Evolutionary conservation across 768 basidiomycete species (phyloP), one percentile per base, ranked within the genome.

Genomic region (Atractiella rhizophila): DNA sequence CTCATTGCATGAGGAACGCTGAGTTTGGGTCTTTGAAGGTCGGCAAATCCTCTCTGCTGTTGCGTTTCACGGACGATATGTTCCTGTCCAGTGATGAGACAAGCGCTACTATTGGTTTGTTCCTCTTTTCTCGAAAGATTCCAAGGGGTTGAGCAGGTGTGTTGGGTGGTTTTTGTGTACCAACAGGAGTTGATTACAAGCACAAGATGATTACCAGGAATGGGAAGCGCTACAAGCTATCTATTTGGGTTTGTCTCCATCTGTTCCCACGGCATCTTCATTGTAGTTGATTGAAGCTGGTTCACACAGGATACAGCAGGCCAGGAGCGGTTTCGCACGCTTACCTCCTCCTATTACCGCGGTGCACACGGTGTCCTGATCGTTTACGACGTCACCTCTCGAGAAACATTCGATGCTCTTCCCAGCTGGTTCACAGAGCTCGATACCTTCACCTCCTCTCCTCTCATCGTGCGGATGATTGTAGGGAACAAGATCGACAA

Each of bases 11-110:
- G n/a, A n/a, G 24, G 13, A 25, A 3, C 10, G 24, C 42, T 41
- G 4, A 2, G 7, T 30, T 38, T 48, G 52, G 46, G 46, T 62
- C 40, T 49, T 62, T 40, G 56, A 54, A 53, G 18, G 88, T 96
- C 13, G 88, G 88, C 51, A 80, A 85, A 65, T 81, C 77, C 47
- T 83, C 80, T 51, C 64, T 96, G 12, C 59, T 96, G 4, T 63
- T 96, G 8, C 69, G 88, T n/a, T 96, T 94, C 64, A 85, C 85
- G 2, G 86, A 94, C 56, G 79, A 88, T 60, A 78, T 81, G 52
- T 94, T 85, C 75, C 62, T 94, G 16, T 74, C 79, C 6, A 77
- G 81, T 56, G 83, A 86, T 54, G 82, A 85, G 59, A 71, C 73
- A 35, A 78, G 71, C 47, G 75, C 78, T 23, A 81, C 27, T 19